These are phyloP conservation scores for Allomyces macrogynus DNA, from an alignment of 192 early-diverging fungal species.

Conservation along the genomic window DNA sequence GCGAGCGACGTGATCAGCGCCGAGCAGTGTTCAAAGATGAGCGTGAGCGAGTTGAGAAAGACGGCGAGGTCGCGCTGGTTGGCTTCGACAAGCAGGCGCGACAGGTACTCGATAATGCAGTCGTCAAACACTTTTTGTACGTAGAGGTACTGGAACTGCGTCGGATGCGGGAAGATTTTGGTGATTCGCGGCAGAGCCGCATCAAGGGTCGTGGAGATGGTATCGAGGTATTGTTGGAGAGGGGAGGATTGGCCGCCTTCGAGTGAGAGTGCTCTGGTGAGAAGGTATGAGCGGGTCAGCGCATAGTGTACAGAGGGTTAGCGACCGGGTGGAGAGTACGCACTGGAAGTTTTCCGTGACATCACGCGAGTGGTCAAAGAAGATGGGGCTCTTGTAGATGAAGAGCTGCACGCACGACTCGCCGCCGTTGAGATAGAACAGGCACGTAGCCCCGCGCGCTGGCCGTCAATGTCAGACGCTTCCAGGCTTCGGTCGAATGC, in stretches of 20 bases:
- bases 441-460: conserved; percentile 31
- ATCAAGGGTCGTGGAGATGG: neutral
- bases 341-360: conserved; percentile 24
- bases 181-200: neutral
- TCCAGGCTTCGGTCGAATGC: conserved; percentile 4
- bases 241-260: neutral
- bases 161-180: neutral
- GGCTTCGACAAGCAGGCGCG: neutral
- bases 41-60: neutral
- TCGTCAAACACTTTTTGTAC: neutral
- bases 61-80: neutral
- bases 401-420: conserved; percentile 46
- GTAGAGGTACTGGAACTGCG: neutral
- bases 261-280: too few species aligned
- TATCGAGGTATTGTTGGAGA: neutral
- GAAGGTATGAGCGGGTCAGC: too few species aligned
- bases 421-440: conserved; percentile 54
- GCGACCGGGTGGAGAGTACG: too few species aligned
- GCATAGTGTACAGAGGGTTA: too few species aligned
- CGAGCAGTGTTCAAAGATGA: neutral
- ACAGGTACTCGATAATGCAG: neutral
- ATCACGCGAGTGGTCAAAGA: conserved; percentile 51
- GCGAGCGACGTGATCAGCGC: neutral
- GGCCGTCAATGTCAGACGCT: conserved; percentile 6
- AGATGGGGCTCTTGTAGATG: conserved; percentile 67